These are phyloP conservation scores for Alternaria sp. DNA, from an alignment of 2,329 filamentous ascomycete genomes.

Conservation along the genomic window DNA sequence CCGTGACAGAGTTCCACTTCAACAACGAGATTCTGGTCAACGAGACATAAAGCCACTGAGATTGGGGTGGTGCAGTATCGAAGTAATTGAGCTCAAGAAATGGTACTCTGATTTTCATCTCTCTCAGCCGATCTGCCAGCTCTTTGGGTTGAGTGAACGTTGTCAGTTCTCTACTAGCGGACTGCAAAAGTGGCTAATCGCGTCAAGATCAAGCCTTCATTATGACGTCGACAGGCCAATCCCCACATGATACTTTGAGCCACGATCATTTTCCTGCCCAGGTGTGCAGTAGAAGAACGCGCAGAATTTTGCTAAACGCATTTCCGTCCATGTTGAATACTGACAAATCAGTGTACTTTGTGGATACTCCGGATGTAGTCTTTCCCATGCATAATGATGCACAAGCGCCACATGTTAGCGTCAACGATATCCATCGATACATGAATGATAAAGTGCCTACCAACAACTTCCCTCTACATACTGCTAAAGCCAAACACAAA, in stretches of 20 bases:
- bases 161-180: not conserved
- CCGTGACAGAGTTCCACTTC: not conserved
- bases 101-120: not conserved
- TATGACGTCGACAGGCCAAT: not conserved
- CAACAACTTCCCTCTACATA: fast-evolving
- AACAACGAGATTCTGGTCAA: not conserved
- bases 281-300: no score
- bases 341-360: not conserved
- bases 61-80: no score
- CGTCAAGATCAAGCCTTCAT: not conserved
- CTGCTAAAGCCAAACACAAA: not conserved
- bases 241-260: not conserved
- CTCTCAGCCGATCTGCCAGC: not conserved
- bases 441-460: not conserved
- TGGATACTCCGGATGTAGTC: not conserved
- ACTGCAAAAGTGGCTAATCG: not conserved
- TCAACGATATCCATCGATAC: not conserved
- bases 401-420: not conserved
- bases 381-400: not conserved
- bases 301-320: not conserved
- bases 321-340: not conserved
- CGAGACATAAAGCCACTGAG: no score
- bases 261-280: not conserved
- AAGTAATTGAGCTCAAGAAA: no score
- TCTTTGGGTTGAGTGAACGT: not conserved